Evolutionary conservation across 1,284 basidiomycete genomes (phyloP), one percentile per base, ranked within the genome.

Genomic region (Cystobasidium pallidum): DNA sequence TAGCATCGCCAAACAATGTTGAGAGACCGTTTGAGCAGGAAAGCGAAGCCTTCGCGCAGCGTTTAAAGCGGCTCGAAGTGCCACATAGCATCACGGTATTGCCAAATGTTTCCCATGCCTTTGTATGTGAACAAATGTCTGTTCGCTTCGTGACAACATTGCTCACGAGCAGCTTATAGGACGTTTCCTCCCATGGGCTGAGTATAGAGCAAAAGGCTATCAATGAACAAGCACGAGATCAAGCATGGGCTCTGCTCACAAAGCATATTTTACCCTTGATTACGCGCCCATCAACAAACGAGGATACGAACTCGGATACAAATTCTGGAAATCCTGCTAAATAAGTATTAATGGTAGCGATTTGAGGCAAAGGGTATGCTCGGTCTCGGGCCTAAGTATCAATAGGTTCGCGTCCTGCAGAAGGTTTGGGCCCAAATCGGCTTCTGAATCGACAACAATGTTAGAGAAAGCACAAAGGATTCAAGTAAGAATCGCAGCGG

Each of bases 41-140:
- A 68, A 59, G 55, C 36, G 36, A 68, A 24, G 66, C n/a, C 13
- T 68, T 68, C 43, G 66, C 55, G 3, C 21, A 41, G 30, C 54
- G 66, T 28, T 43, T 68, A 28, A 21, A 17, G 10, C 39, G 32
- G 15, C 41, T 68, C 21, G 26, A 59, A 4, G 57, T 68, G 26
- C 55, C 54, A 15, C n/a, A 32, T 36, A 28, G 45, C 19, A 59
- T 68, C 11, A 47, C 43, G 11, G 54, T 61, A 19, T 28, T 68
- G 13, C 45, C 45, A n/a, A 36, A 61, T 17, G 66, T 68, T 10
- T 26, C 66, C 1, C 66, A 68, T 34, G 66, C 66, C 36, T 68
- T 47, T 39, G 66, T 68, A 13, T 39, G 36, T 39, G 36, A n/a
- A 52, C 43, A 49, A 28, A 21, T 28, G 17, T 24, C 28, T 21